Evolutionary conservation across 1,139 yeast genomes (phyloP), one percentile per base, ranked within the genome.

Genomic region (Hansenula lynferdii): DNA sequence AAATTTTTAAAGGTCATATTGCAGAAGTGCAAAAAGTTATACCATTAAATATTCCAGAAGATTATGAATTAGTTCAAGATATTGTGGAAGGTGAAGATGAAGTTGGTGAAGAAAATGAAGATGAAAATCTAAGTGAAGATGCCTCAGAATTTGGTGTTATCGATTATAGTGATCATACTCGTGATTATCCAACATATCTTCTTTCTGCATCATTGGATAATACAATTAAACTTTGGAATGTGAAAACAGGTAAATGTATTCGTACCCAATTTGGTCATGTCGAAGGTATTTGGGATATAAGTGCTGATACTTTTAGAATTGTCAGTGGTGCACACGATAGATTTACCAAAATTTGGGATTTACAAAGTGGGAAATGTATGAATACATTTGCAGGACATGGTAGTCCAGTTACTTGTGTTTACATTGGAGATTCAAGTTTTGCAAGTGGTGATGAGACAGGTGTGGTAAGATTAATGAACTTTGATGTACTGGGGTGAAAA

Each of bases 221-320:
- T 60, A 90, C 97, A 12, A 87, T 92, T 57, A 89, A 90, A 59
- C 64, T 92, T 35, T 92, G 97, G 97, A 95, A 89, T 52, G 82
- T 89, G 25, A 70, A 71, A 45, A 77, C 94, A 0, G 97, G 97
- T 5, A 77, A 78, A 58, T 90, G 97, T 56, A 77, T 87, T 16
- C 72, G 97, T 42, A 90, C 98, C 0, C 90, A 92, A 58, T 90
- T 90, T 64, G 98, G 98, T 6, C 98, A 92, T 56, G 87, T 90
- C 39, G 97, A 92, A 61, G 97, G 97, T 16, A 96, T 92, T 16
- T 90, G 97, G 97, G 86, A 92, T 30, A 84, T 92, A 43, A 87
- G 92, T 15, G 95, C 97, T 0, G 97, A 92, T 64, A 89, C 92
- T 31, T 92, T 92, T 69, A 73, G 98, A 49, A 85, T 92, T 33